Evolutionary conservation across 805 yeast genomes (phyloP).

Genomic region (Zygoascus ofunaensis): DNA sequence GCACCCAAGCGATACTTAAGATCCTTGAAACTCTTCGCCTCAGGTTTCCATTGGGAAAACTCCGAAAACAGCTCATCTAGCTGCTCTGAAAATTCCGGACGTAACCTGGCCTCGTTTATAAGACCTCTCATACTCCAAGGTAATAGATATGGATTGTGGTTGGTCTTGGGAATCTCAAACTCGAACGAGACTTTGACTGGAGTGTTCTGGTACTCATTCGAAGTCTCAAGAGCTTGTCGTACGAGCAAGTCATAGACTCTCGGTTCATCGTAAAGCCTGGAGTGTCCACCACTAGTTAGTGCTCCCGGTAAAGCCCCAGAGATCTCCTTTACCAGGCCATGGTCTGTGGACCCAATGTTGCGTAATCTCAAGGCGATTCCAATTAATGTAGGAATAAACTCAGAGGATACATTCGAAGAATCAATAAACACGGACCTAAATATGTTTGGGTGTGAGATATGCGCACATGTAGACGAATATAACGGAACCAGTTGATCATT

Average conservation of each 20-base stretch:
- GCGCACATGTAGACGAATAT: conserved; percentile 77
- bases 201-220: conserved; percentile 40
- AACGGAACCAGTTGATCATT: conserved; percentile 93
- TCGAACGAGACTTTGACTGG: conserved; percentile 21
- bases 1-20: conserved; percentile 71
- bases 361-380: conserved; percentile 63
- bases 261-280: conserved; percentile 75
- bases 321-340: conserved; percentile 76
- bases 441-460: conserved; percentile 80
- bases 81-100: conserved; percentile 43
- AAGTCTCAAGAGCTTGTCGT: conserved; percentile 65
- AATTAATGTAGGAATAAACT: conserved; percentile 66
- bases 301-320: conserved; percentile 79
- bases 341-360: conserved; percentile 74
- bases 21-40: conserved; percentile 69
- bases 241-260: conserved; percentile 77
- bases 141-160: conserved; percentile 70
- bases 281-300: conserved; percentile 91
- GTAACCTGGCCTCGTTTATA: conserved; percentile 46
- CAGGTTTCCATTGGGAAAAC: conserved; percentile 84
- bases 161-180: conserved; percentile 49
- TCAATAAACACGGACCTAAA: conserved; percentile 86
- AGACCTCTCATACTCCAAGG: conserved; percentile 93
- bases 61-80: conserved; percentile 53
- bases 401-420: conserved; percentile 63